These are phyloP conservation scores for Cucurbita ficifolia DNA, from an alignment of 306 rosid genomes.

Conservation along the genomic window DNA sequence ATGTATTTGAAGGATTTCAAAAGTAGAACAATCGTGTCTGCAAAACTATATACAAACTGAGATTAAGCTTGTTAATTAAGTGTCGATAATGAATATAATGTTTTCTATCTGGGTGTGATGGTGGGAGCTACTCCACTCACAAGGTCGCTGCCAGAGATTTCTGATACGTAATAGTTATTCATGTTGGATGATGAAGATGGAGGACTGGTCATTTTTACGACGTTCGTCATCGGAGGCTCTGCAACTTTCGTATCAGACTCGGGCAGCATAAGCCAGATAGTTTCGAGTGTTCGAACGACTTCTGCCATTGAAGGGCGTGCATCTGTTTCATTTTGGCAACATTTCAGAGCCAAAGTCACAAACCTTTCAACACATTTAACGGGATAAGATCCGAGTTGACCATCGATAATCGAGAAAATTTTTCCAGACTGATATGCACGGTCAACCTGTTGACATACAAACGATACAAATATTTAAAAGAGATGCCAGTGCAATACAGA, in stretches of 20 bases:
- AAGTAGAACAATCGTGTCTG: not conserved
- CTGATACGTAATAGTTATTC: conserved; percentile 35
- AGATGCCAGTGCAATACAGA: not conserved
- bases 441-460: conserved; percentile 31
- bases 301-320: conserved; percentile 70
- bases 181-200: conserved; percentile 42
- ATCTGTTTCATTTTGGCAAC: conserved; percentile 60
- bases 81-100: not conserved
- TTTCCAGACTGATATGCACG: conserved; percentile 47
- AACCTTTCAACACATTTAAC: conserved; percentile 59
- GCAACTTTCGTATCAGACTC: conserved; percentile 29
- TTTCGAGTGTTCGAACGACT: conserved; percentile 74
- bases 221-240: conserved; percentile 13
- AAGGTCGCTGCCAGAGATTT: conserved; percentile 72
- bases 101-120: conserved; percentile 66
- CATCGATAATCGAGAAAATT: conserved; percentile 56
- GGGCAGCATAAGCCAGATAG: conserved; percentile 48
- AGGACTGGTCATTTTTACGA: conserved; percentile 24
- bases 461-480: not conserved
- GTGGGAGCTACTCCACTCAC: conserved; percentile 65
- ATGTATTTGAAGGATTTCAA: not conserved
- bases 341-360: conserved; percentile 50
- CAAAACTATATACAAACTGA: not conserved
- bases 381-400: conserved; percentile 68
- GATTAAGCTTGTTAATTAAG: not conserved